phyloP scores from a whole-genome alignment of 805 yeast genomes.

The Zygoascus bituminiphila region DNA sequence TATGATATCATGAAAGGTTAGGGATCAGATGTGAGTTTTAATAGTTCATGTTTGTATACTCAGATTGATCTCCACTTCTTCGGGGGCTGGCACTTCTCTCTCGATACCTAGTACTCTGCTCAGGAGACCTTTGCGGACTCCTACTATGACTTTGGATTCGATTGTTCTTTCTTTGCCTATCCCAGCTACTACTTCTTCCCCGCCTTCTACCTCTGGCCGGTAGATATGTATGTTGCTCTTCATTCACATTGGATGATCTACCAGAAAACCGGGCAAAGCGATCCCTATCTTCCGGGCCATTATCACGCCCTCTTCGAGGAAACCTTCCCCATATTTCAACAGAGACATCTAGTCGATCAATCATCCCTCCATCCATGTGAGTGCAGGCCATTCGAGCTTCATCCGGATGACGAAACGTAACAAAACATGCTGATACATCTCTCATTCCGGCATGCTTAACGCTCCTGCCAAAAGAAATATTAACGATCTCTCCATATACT shows the following conservation, averaged over 20 bases:
- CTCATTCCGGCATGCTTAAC: not conserved
- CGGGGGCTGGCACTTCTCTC: not conserved
- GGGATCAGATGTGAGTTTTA: not conserved
- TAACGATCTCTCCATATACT: constrained; percentile 12
- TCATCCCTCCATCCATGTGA: constrained; percentile 16
- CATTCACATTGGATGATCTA: no score
- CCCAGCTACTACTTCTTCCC: constrained; percentile 3
- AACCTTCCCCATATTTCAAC: constrained; percentile 2
- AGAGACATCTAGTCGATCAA: constrained; percentile 9
- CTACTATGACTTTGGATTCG: not conserved
- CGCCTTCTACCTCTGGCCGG: not conserved
- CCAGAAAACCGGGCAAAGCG: no score
- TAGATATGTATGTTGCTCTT: no score
- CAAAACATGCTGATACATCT: constrained; percentile 3
- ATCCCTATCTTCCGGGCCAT: not conserved
- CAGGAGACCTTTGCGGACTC: not conserved
- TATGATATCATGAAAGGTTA: not conserved
- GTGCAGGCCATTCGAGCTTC: constrained; percentile 11
- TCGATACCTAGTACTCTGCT: not conserved
- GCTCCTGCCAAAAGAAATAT: constrained; percentile 3
- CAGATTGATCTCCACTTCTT: not conserved
- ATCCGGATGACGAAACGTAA: constrained; percentile 7
- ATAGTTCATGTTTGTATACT: not conserved
- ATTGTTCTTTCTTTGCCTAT: not conserved
- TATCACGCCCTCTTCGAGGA: not conserved